Conservation (phyloP, 2,329 filamentous ascomycete genomes). For the Paraconiothyrium sp. region DNA sequence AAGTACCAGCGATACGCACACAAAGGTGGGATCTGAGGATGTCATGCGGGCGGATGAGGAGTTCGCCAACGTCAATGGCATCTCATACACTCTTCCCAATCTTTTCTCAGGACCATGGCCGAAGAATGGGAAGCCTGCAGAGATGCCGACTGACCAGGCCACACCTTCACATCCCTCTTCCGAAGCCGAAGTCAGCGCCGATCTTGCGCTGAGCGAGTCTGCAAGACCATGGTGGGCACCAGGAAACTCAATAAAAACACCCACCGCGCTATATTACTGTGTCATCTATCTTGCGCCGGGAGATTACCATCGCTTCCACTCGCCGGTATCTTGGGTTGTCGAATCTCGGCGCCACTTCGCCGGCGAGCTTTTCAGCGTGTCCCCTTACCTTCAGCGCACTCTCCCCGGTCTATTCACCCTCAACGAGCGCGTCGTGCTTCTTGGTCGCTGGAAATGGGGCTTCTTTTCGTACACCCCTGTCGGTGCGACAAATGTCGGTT, state of each 20-base stretch:
- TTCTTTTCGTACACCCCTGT: constrained; percentile 98
- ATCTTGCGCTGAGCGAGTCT: constrained; percentile 75
- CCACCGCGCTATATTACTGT: constrained; percentile 84
- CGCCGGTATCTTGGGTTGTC: constrained; percentile 93
- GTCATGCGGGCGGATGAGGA: constrained; percentile 84
- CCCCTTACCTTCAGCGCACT: constrained; percentile 91
- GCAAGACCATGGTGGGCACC: constrained; percentile 63
- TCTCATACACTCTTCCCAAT: constrained; percentile 90
- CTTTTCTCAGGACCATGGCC: constrained; percentile 77
- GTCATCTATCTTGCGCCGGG: constrained; percentile 97
- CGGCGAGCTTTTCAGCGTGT: constrained; percentile 93
- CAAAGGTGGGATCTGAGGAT: constrained; percentile 62
- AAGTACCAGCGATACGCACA: constrained; percentile 37
- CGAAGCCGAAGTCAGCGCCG: constrained; percentile 83
- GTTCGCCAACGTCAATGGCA: constrained; percentile 93
- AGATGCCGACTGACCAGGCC: constrained; percentile 76
- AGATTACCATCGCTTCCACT: constrained; percentile 99
- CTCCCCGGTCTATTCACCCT: constrained; percentile 94
- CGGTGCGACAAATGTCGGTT: constrained; percentile 96
- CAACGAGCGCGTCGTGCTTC: constrained; percentile 92
- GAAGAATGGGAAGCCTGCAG: constrained; percentile 54
- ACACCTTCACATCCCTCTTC: constrained; percentile 73
- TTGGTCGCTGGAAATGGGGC: constrained; percentile 94
- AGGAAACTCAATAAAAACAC: constrained; percentile 46
- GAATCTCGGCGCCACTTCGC: constrained; percentile 96